Evolutionary conservation across 805 yeast genomes (phyloP), one percentile per base, ranked within the genome.

Genomic region (Nakazawaea holstii): DNA sequence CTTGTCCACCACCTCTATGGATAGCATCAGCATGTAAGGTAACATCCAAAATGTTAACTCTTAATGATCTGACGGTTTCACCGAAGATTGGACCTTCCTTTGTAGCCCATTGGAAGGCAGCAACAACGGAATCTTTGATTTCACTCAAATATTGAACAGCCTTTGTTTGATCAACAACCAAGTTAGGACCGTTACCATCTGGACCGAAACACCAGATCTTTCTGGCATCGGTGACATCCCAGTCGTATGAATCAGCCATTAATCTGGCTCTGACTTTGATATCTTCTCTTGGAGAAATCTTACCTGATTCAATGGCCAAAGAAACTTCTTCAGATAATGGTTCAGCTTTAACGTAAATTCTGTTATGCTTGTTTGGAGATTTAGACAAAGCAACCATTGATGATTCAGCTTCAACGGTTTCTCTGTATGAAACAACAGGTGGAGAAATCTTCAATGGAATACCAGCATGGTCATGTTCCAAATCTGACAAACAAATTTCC

Each of bases 171-270:
- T 92, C 99, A 75, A 92, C 95, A 69, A 92, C 97, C 69, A 94
- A 76, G 82, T 92, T 92, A 68, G 99, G 91, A 78, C 99, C 99
- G 73, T 79, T 84, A 77, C 97, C 97, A 70, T 92, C 99, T 72
- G 99, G 98, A 80, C 99, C 99, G 90, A 92, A 92, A 87, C 97
- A 89, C 99, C 99, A 92, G 71, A 92, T 94, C 94, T 94, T 92
- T 87, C 99, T 91, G 77, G 97, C 99, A 71, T 92, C 99, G 64
- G 97, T 83, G 72, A 94, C 97, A 72, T 92, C 98, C 99, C 99
- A 92, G 64, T 92, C 97, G 85, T 75, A 94, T 73, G 94, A 96
- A 73, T 92, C 98, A 70, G 98, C 98, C 82, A 92, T 80, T 70
- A 88, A 67, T 85, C 98, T 91, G 65, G 98, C 99, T 83, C 99